A percentile compares a stretch with the other conserved stretches of the same genome.
Conservation (phyloP, 202 grass and related monocot species). For the Eragrostis tef region DNA sequence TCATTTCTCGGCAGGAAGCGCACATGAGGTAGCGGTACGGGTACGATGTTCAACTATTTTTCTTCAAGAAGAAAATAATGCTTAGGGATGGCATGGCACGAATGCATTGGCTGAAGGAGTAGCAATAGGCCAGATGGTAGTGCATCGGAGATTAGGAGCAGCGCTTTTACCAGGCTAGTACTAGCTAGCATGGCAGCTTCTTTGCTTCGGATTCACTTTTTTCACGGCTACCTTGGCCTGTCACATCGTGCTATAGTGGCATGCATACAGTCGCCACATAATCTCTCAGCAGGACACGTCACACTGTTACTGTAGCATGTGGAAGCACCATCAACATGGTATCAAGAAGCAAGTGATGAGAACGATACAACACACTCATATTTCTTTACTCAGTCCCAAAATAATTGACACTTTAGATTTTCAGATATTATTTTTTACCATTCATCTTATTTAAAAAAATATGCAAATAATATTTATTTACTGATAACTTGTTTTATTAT, state of each 20-base stretch:
- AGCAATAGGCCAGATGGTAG: background rate
- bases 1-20: constrained; percentile 31
- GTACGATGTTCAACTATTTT: background rate
- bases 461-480: no score
- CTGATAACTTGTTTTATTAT: no score
- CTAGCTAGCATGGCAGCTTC: background rate
- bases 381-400: no score
- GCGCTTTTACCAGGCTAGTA: no score
- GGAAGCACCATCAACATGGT: background rate
- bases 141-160: background rate
- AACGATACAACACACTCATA: no score
- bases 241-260: background rate
- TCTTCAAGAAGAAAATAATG: no score
- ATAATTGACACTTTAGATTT: no score
- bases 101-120: no score
- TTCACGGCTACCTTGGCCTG: constrained; percentile 13
- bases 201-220: background rate
- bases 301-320: background rate
- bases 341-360: no score
- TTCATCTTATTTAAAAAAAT: no score
- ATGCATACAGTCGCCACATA: background rate
- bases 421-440: no score
- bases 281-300: background rate
- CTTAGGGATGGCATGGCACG: no score
- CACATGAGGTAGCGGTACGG: constrained; percentile 35